Evolutionary conservation across 768 basidiomycete species (phyloP).

Genomic region (Panus rudis): DNA sequence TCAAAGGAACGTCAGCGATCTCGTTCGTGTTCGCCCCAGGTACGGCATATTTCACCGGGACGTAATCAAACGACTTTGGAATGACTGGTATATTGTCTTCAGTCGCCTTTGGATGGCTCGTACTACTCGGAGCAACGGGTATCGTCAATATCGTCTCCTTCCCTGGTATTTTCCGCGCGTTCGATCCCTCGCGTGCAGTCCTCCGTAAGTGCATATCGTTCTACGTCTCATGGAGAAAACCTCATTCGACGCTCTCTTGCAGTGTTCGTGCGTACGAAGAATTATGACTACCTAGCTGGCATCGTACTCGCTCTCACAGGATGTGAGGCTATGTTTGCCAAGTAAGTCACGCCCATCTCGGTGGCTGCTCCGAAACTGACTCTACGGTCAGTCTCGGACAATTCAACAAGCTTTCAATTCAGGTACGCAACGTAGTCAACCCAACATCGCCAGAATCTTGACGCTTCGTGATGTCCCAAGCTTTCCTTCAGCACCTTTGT

Average conservation of each 20-base stretch:
- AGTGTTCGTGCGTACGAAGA: conserved; percentile 60
- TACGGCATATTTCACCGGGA: conserved; percentile 18
- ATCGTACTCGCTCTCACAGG: conserved; percentile 65
- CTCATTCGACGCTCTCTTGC: neutral
- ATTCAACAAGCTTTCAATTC: conserved; percentile 56
- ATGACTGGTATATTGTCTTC: neutral
- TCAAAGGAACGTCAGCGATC: conserved; percentile 50
- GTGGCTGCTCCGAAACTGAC: neutral
- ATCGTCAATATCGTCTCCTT: conserved; percentile 47
- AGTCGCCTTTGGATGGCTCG: conserved; percentile 54
- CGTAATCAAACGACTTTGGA: too few species aligned
- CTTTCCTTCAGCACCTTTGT: conserved; percentile 46
- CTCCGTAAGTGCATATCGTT: conserved; percentile 35
- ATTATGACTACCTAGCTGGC: conserved; percentile 57
- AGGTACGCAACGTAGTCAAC: conserved; percentile 35
- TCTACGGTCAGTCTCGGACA: conserved; percentile 46
- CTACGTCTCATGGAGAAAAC: neutral
- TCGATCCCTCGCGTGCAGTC: conserved; percentile 60
- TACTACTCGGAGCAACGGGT: conserved; percentile 43
- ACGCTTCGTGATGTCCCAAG: too few species aligned
- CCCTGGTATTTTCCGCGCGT: conserved; percentile 58
- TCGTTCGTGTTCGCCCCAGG: conserved; percentile 48
- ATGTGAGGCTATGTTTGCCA: conserved; percentile 62
- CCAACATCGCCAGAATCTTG: too few species aligned
- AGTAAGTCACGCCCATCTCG: conserved; percentile 30